Evolutionary conservation across 148 eudicot species (phyloP).

Genomic region (Limonium bicolor): DNA sequence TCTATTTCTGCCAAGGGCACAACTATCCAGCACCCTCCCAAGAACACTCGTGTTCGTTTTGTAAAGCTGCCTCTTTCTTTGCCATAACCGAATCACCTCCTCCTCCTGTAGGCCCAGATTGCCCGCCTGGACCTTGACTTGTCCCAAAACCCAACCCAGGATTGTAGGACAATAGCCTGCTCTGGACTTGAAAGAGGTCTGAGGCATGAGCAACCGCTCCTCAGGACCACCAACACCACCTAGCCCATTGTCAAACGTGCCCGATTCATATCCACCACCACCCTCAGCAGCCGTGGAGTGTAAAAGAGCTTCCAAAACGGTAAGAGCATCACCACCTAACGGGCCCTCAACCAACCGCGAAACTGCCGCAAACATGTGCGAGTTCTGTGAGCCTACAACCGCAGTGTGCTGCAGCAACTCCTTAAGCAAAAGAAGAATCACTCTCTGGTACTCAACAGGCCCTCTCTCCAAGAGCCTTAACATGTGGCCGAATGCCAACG

Average conservation of each 20-base stretch:
- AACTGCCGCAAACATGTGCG: constrained; percentile 90
- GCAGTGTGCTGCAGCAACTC: constrained; percentile 92
- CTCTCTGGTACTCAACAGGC: constrained; percentile 79
- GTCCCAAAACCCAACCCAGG: constrained; percentile 45
- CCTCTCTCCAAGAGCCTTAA: constrained; percentile 76
- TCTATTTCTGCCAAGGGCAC: constrained; percentile 80
- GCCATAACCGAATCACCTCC: constrained; percentile 40
- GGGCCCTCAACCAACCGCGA: constrained; percentile 96
- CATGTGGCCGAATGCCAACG: constrained; percentile 85
- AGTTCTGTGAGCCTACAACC: constrained; percentile 90
- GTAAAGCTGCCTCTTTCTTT: constrained; percentile 64
- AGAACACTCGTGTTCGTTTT: constrained; percentile 74
- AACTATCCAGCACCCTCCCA: constrained; percentile 76
- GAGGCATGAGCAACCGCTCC: constrained; percentile 60
- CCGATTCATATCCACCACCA: constrained; percentile 39
- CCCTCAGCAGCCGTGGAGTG: constrained; percentile 80
- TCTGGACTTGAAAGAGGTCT: constrained; percentile 81
- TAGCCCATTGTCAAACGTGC: constrained; percentile 37
- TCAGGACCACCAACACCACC: constrained; percentile 36
- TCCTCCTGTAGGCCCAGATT: constrained; percentile 17
- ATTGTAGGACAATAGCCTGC: constrained; percentile 54
- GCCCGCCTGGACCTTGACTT: constrained; percentile 11
- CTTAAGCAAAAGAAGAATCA: constrained; percentile 75
- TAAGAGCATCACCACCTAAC: constrained; percentile 88
- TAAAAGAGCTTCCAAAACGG: constrained; percentile 86